Conservation (phyloP, 805 yeast species). For the Candida berthetii region DNA sequence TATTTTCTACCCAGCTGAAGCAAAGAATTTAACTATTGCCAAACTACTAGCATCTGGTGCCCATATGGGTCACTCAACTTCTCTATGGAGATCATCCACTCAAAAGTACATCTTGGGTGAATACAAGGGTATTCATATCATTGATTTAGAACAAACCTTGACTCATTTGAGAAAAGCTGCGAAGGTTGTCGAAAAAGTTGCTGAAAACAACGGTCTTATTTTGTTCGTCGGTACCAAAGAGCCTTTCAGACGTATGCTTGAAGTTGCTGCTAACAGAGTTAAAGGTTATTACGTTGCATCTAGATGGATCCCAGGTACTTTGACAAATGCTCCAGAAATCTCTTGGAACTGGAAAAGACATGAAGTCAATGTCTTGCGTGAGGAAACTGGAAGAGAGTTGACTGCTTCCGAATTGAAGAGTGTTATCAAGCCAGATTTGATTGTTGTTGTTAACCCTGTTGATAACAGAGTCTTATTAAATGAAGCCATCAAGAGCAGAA, state of each 20-base stretch:
- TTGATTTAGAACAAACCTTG: constrained; percentile 83
- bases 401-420: constrained; percentile 40
- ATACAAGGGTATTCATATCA: constrained; percentile 86
- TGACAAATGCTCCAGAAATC: constrained; percentile 77
- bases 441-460: constrained; percentile 80
- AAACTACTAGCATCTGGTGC: constrained; percentile 87
- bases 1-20: constrained; percentile 48
- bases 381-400: constrained; percentile 55
- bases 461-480: constrained; percentile 75
- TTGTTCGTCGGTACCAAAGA: constrained; percentile 80
- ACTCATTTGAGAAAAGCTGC: constrained; percentile 72
- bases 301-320: constrained; percentile 93
- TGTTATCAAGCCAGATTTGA: constrained; percentile 81
- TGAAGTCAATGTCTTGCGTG: constrained; percentile 73
- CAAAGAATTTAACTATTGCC: constrained; percentile 56
- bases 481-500: constrained; percentile 76
- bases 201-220: constrained; percentile 79
- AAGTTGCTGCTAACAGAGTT: constrained; percentile 71
- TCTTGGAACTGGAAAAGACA: constrained; percentile 52
- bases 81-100: constrained; percentile 71
- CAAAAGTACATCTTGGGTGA: constrained; percentile 86
- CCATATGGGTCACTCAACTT: constrained; percentile 88
- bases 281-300: constrained; percentile 76
- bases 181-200: constrained; percentile 78
- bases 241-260: constrained; percentile 70